Base-by-base conservation (phyloP, 108 stramenopile genomes). In the Cylindrotheca fusiformis region DNA sequence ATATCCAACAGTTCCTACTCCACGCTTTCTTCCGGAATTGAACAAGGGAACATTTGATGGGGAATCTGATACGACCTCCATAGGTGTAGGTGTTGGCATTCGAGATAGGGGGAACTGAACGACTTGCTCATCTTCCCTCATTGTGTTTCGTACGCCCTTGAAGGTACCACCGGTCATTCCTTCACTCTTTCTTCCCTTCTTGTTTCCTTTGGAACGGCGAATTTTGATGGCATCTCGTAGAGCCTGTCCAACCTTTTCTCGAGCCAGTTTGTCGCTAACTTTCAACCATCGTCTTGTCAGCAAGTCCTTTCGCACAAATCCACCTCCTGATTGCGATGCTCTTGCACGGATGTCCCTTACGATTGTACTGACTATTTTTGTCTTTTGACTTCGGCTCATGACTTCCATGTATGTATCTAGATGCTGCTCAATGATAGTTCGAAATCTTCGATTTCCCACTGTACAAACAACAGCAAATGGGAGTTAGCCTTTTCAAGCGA, bases 391-490 rank as follows among this genome's bases (percentile, higher is more conserved):
- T 8, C 61, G 33, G 19, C 60, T 70, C 0, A 30, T 22, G 26
- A 53, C 60, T 30, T 70, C 56, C 4, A 64, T 33, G 46, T 72
- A 72, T 18, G 29, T 30, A 20, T 64, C 55, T 8, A 72, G 57
- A 50, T 64, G 32, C 28, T 46, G 36, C 20, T 59, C 63, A 32
- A 72, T 58, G 3, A 60, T 60, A 0, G 52, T 47, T n/a, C 71
- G 62, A 44, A 72, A 72, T 27, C 71, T 1, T 0, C 71, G 55
- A 25, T 72, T 72, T 0, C 71, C 71, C 21, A 33, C 60, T 60
- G n/a, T n/a, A n/a, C n/a, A n/a, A 18, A 5, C 45, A 33, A n/a
- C 4, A 22, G n/a, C 50, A 51, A 6, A 6, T 21, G 20, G 25
- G 26, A n/a, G n/a, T n/a, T n/a, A n/a, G n/a, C n/a, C n/a, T n/a